These are phyloP conservation scores for Chrysoporthe austroafricana DNA, from an alignment of 2,329 filamentous ascomycete species.

Conservation along the genomic window DNA sequence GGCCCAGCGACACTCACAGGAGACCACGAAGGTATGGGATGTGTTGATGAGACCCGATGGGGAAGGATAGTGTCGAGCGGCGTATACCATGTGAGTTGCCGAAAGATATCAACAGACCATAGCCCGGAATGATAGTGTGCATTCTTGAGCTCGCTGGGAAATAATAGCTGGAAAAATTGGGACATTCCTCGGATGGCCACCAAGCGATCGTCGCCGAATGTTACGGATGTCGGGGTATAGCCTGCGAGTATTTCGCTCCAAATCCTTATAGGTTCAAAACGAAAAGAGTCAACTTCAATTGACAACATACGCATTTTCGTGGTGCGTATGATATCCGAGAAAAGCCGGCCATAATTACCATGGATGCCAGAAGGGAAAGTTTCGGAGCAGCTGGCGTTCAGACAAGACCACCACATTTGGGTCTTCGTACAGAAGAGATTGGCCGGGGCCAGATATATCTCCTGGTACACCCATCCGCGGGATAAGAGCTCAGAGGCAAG, in stretches of 20 bases:
- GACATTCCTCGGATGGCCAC: not conserved
- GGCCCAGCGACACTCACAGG: not conserved
- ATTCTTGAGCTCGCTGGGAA: not conserved
- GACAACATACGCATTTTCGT: not conserved
- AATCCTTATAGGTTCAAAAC: no score
- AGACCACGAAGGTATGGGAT: not conserved
- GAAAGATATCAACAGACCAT: not conserved
- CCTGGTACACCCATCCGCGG: not conserved
- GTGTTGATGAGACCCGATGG: no score
- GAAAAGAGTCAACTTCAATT: no score
- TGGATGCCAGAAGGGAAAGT: not conserved
- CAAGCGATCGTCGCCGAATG: not conserved
- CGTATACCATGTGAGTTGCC: not conserved
- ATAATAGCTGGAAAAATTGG: not conserved
- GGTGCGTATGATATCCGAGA: no score
- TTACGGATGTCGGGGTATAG: not conserved
- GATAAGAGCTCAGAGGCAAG: not conserved
- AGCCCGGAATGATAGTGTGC: not conserved
- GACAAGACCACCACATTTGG: conserved; percentile 1
- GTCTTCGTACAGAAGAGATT: not conserved
- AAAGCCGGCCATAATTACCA: not conserved
- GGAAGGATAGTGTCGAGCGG: no score
- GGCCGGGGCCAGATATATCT: not conserved
- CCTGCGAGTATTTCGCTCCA: no score
- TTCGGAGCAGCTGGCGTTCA: no score